A percentile compares a stretch with the other conserved stretches of the same genome.
These are phyloP conservation scores for Chenopodium suecicum DNA, from an alignment of 148 eudicot species.

Conservation along the genomic window DNA sequence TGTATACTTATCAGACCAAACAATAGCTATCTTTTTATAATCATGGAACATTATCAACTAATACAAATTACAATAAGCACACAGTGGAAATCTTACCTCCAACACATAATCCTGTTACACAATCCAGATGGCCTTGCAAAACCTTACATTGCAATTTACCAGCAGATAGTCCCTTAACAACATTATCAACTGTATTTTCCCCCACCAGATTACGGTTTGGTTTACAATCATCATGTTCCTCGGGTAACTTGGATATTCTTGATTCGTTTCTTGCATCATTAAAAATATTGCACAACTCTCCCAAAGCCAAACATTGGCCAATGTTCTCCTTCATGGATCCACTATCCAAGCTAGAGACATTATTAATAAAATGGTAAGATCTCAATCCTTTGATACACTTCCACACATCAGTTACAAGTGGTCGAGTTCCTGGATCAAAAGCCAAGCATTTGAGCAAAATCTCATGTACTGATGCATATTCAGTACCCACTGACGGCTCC, in stretches of 20 bases:
- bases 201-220: constrained; percentile 31
- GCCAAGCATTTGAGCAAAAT: constrained; percentile 51
- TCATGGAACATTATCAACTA: not conserved
- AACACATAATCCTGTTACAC: constrained; percentile 64
- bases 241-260: constrained; percentile 19
- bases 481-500: constrained; percentile 31
- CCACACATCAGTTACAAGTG: constrained; percentile 56
- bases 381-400: constrained; percentile 45
- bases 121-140: constrained; percentile 74
- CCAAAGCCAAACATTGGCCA: constrained; percentile 46
- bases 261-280: constrained; percentile 25
- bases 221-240: constrained; percentile 26
- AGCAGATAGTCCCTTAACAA: constrained; percentile 44
- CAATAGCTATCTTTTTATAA: too few relatives aligned
- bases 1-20: too few relatives aligned
- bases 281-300: constrained; percentile 45
- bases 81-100: constrained; percentile 59
- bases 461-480: constrained; percentile 32
- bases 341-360: constrained; percentile 20
- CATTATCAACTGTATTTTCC: constrained; percentile 33
- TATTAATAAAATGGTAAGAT: constrained; percentile 31
- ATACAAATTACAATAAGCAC: not conserved
- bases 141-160: constrained; percentile 50
- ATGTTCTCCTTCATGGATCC: constrained; percentile 21
- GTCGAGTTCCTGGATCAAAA: constrained; percentile 51